Evolutionary conservation across 2,329 filamentous ascomycete genomes (phyloP), one percentile per base, ranked within the genome.

Genomic region (Trichoderma oligosporum): DNA sequence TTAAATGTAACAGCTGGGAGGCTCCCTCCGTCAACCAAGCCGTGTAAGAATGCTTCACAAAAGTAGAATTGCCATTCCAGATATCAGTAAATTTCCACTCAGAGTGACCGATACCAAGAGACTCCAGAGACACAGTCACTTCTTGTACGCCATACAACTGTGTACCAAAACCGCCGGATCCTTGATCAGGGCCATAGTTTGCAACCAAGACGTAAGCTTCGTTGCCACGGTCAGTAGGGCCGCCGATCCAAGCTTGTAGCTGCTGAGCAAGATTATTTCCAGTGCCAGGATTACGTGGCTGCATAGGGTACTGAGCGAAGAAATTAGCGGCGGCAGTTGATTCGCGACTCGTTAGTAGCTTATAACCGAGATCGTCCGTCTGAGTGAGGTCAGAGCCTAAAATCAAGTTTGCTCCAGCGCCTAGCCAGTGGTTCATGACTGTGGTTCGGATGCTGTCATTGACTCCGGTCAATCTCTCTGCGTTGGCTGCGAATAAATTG

Each of bases 261-360:
- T 60, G 58, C 39, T 60, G 42, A 3, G 58, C 36, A 20, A 47
- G 31, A 14, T 60, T 60, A 46, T 41, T 52, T n/a, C 58, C 58
- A 12, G 53, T 60, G 4, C 54, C 54, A 35, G 58, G 58, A 18
- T 60, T 60, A 1, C 58, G 58, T 8, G 58, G 58, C 35, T 60
- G 58, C 58, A 60, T 60, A 16, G 58, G 58, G 27, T 60, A 60
- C 46, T 53, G 39, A 29, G 58, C 58, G 20, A 60, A 60, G 54
- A 60, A 60, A 24, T 60, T 29, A 11, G 58, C 45, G 4, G 58
- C 58, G 7, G 53, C 29, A 14, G 18, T 31, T 3, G 58, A 60
- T 33, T 60, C 39, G 6, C 11, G 22, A 25, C 39, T 60, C 18
- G 54, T 57, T 11, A 51, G 22, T 31, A 60, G 46, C 46, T 57